Base-by-base conservation (phyloP, 2,329 filamentous ascomycete species). In the Didymella glomerata region DNA sequence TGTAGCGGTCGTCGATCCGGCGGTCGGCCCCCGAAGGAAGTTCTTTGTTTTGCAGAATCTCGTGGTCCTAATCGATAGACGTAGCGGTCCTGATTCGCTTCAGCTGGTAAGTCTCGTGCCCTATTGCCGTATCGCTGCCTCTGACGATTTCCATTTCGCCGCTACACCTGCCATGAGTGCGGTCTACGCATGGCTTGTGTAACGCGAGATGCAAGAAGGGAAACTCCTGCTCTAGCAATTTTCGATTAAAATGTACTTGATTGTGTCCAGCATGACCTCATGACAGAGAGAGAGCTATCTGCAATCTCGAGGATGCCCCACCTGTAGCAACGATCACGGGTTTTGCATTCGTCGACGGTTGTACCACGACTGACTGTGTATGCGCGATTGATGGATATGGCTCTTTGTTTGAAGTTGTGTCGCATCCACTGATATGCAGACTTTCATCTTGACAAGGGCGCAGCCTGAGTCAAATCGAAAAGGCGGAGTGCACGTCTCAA, bases 1-100 rank as follows among this genome's bases (percentile, higher is more conserved):
- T 32, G 24, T 28, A 41, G n/a, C 38, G 6, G 25, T 14, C 24
- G 56, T 50, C 40, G 56, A 54, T 54, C 46, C 40, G 50, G 56
- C 40, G 27, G 9, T 22, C 40, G 9, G 10, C n/a, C 11, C 36
- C 50, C 49, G 56, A 16, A 30, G 20, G 20, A 18, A 28, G 9
- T 34, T 36, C 9, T 44, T 34, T 18, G 38, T 30, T 18, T 22
- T 40, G 44, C 11, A 46, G 45, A 13, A 40, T 45, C 14, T 14
- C 24, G 38, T 48, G 44, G 30, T 36, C 41, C 30, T 24, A 28
- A 13, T 34, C 42, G 36, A 28, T 36, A 42, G 4, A 18, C 6
- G 30, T 22, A 41, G 42, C 14, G 38, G 24, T 10, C n/a, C 9
- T 57, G 47, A 50, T 46, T 56, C 32, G 54, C 47, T 44, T 40